Evolutionary conservation across 345 rosid genomes (phyloP).

Genomic region (Physaria fendleri): DNA sequence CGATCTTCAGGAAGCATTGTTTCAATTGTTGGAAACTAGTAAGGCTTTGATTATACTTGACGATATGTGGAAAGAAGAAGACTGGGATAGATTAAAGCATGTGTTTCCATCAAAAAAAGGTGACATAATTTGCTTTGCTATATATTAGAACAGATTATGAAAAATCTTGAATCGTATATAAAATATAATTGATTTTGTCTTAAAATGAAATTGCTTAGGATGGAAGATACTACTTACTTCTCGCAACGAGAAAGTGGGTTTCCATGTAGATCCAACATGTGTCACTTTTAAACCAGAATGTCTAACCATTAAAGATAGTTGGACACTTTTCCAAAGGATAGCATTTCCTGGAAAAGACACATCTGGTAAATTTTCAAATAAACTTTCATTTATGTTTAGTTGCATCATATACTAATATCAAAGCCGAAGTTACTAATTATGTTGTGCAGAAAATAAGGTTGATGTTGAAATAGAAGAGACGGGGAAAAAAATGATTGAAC

Average conservation of each 20-base stretch:
- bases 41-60: slow-evolving; percentile 38
- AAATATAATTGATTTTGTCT: background rate
- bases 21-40: background rate
- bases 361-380: background rate
- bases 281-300: background rate
- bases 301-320: slow-evolving; percentile 22
- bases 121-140: background rate
- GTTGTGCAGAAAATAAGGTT: background rate
- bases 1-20: slow-evolving; percentile 1
- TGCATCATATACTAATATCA: too few species aligned
- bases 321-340: slow-evolving; percentile 36
- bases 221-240: slow-evolving; percentile 47
- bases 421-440: too few species aligned
- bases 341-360: slow-evolving; percentile 6
- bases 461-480: background rate
- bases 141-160: too few species aligned
- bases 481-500: background rate
- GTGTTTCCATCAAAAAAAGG: slow-evolving; percentile 22
- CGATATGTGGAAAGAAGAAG: slow-evolving; percentile 32
- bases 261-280: slow-evolving; percentile 8
- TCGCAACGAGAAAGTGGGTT: background rate
- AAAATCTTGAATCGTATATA: background rate
- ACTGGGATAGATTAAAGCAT: slow-evolving; percentile 24
- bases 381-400: too few species aligned
- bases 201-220: background rate